phyloP scores from a whole-genome alignment of 495 filamentous ascomycete genomes.

The Trichoderma gamsii region DNA sequence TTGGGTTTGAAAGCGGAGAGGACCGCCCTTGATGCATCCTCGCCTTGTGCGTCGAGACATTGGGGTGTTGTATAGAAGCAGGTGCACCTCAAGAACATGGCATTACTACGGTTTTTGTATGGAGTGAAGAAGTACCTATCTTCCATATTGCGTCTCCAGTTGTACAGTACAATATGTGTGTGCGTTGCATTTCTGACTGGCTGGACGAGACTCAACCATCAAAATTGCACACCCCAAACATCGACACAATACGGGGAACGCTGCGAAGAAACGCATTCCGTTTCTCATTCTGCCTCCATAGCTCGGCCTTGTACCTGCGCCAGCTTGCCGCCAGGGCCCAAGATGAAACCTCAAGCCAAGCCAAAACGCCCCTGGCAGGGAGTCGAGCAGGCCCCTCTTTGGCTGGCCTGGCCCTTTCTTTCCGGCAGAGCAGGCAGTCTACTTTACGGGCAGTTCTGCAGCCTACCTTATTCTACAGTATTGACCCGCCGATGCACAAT shows the following conservation, averaged over 20 bases:
- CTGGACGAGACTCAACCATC: not conserved
- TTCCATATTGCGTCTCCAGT: too few relatives aligned
- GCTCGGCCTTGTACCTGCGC: not conserved
- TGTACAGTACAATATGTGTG: not conserved
- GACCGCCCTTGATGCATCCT: not conserved
- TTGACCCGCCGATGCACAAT: conserved; percentile 10
- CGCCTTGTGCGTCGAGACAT: not conserved
- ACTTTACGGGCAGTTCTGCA: too few relatives aligned
- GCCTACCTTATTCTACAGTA: too few relatives aligned
- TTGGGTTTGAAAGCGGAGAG: not conserved
- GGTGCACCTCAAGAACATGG: not conserved
- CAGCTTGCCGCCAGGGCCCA: not conserved
- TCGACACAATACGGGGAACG: conserved; percentile 1
- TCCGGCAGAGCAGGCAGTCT: too few relatives aligned
- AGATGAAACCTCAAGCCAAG: not conserved
- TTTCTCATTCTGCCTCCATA: conserved; percentile 5
- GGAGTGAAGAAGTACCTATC: too few relatives aligned
- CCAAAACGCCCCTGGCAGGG: conserved; percentile 7
- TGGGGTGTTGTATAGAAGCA: not conserved
- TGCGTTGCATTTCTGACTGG: conserved; percentile 5
- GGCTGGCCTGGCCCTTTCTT: not conserved
- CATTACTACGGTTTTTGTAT: not conserved
- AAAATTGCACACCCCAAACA: conserved; percentile 1
- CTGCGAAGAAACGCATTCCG: conserved; percentile 4
- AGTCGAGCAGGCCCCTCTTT: not conserved